Evolutionary conservation across 2,329 filamentous ascomycete genomes (phyloP), one percentile per base, ranked within the genome.

Genomic region (Pseudogymnoascus verrucosus): DNA sequence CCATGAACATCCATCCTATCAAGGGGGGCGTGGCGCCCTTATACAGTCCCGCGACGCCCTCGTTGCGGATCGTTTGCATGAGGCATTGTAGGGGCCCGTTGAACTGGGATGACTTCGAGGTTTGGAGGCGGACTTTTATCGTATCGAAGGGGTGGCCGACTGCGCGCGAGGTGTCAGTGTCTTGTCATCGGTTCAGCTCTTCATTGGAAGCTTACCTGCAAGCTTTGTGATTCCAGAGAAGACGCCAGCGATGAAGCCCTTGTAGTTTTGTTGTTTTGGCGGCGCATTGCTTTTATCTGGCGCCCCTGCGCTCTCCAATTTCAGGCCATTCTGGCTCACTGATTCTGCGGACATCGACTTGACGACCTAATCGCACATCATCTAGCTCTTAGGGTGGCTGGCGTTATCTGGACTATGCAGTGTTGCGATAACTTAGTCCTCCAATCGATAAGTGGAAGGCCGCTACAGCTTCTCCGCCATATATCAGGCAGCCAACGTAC

Each of bases 1-100:
- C 95, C 93, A 98, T 98, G 72, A 96, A 91, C 89, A 98, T 96
- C 95, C 95, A 98, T 70, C 95, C 95, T 61, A 97, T 86, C 60
- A 98, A 80, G 62, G 95, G 95, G 63, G 93, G 93, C 28, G 90
- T 91, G 10, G 92, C 92, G 71, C 93, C 93, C 78, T 98, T 99
- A 82, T 98, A 99, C 44, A 99, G 80, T 2, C 91, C 95, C 61
- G 82, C 78, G 57, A 96, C 77, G 59, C 93, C 93, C 76, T 99
- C 95, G 73, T 92, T 89, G 65, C 89, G 85, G 28, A 98, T 68
- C 8, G 95, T 99, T 74, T 93, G 88, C 63, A 89, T 76, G 8
- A 96, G 79, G 73, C 95, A 98, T 75, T 96, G 88, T 34, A 96
- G 75, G 0, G 95, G 93, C 0, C 95, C 95, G 67, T 81, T 82